Evolutionary conservation across 2,329 filamentous ascomycete species (phyloP).

Genomic region (Capronia americana): DNA sequence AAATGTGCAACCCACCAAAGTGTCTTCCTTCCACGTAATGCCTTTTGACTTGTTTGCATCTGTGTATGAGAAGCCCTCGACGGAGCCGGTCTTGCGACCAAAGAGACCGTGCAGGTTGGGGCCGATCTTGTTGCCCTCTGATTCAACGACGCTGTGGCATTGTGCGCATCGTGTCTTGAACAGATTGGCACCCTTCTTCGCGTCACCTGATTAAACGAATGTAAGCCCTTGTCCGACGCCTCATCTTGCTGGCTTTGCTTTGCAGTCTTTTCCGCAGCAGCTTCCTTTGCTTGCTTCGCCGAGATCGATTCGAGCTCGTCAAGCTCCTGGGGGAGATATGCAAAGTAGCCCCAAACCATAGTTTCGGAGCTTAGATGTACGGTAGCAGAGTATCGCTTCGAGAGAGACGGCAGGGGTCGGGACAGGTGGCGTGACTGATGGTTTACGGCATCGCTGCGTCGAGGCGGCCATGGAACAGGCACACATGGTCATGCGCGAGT

Average conservation of each 20-base stretch:
- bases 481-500: neutral
- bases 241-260: constrained; percentile 7
- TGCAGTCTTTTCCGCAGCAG: constrained; percentile 25
- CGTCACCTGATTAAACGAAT: constrained; percentile 69
- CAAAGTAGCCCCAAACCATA: constrained; percentile 18
- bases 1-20: constrained; percentile 69
- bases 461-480: neutral
- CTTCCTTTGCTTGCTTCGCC: constrained; percentile 16
- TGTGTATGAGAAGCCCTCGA: constrained; percentile 95
- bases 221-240: constrained; percentile 29
- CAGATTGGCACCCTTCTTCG: constrained; percentile 95
- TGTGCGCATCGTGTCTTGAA: constrained; percentile 99
- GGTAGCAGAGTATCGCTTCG: neutral
- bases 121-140: constrained; percentile 96
- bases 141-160: constrained; percentile 94
- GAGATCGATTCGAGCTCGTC: constrained; percentile 21
- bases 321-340: constrained; percentile 22
- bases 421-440: constrained; percentile 5
- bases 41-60: constrained; percentile 99
- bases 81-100: constrained; percentile 90
- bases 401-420: neutral
- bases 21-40: constrained; percentile 83
- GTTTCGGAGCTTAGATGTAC: neutral
- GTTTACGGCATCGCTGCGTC: neutral
- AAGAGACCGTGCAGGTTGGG: constrained; percentile 97